Evolutionary conservation across 2,329 filamentous ascomycete genomes (phyloP).

Genomic region (Stagonosporopsis vannaccii): DNA sequence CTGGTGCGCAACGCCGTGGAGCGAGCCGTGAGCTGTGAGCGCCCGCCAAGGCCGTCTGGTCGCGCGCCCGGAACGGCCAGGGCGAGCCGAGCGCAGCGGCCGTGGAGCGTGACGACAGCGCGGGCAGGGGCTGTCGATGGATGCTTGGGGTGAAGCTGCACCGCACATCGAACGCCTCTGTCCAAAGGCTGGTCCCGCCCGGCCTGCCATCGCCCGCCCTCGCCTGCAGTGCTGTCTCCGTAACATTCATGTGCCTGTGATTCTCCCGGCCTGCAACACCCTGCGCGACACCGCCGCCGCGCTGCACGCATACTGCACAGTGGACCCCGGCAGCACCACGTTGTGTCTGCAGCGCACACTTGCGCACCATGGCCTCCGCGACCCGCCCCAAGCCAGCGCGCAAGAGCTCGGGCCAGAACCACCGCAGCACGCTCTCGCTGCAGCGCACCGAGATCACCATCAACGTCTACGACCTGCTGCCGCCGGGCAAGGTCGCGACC

Average conservation of each 20-base stretch:
- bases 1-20: neutral
- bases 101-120: constrained; percentile 15
- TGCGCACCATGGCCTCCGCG: constrained; percentile 39
- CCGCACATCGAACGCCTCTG: constrained; percentile 17
- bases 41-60: constrained; percentile 7
- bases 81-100: constrained; percentile 11
- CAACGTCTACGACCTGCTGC: constrained; percentile 79
- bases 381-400: constrained; percentile 44
- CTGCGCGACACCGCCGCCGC: too few relatives aligned
- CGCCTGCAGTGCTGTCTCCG: constrained; percentile 9
- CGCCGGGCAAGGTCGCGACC: constrained; percentile 78
- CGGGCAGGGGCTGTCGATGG: constrained; percentile 11
- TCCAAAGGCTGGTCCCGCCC: constrained; percentile 30
- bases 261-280: too few relatives aligned
- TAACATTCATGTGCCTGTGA: constrained; percentile 6
- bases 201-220: constrained; percentile 14
- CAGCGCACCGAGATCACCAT: constrained; percentile 78
- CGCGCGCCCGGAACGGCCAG: constrained; percentile 20
- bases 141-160: constrained; percentile 9
- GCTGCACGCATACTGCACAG: constrained; percentile 6
- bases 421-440: constrained; percentile 72
- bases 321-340: neutral
- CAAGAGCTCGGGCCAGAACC: constrained; percentile 55
- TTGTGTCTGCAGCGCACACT: constrained; percentile 1
- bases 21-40: neutral